phyloP scores from a whole-genome alignment of 2,329 filamentous ascomycete genomes.

The Colletotrichum zoysiae region DNA sequence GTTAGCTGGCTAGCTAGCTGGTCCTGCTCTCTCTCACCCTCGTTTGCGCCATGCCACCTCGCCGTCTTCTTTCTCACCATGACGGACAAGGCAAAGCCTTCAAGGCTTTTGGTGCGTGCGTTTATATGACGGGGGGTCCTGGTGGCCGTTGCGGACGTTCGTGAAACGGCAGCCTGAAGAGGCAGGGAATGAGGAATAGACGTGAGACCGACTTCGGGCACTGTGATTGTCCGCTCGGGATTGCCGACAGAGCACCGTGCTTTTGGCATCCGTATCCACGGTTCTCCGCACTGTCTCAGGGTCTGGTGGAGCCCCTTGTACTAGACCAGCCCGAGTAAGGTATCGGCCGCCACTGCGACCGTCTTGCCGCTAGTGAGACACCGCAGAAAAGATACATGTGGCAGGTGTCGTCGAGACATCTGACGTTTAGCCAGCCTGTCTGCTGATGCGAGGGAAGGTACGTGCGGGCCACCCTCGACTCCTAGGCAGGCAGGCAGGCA shows the following conservation, averaged over 20 bases:
- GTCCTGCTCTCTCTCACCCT: conserved; percentile 9
- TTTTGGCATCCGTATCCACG: neutral
- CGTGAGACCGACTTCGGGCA: conserved; percentile 22
- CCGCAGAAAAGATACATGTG: conserved; percentile 39
- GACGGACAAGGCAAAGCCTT: conserved; percentile 38
- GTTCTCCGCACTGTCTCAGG: conserved; percentile 32
- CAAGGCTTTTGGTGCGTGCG: conserved; percentile 29
- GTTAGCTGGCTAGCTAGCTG: neutral
- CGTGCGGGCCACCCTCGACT: conserved; percentile 19
- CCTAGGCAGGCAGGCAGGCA: too few species aligned
- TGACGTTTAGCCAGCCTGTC: conserved; percentile 31
- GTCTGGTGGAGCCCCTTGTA: conserved; percentile 30
- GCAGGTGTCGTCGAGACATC: conserved; percentile 41
- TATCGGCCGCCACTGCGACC: conserved; percentile 16
- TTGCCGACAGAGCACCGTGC: neutral
- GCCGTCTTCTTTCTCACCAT: conserved; percentile 29
- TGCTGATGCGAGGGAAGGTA: neutral
- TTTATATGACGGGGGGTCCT: conserved; percentile 31
- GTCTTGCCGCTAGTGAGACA: conserved; percentile 32
- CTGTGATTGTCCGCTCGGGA: neutral
- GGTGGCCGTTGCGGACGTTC: conserved; percentile 40
- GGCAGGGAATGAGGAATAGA: conserved; percentile 35
- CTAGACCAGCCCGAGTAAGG: conserved; percentile 28
- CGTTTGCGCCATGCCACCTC: conserved; percentile 8
- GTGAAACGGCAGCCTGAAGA: conserved; percentile 40